Base-by-base conservation (phyloP, 1,284 basidiomycete species). In the Moesziomyces sp. region DNA sequence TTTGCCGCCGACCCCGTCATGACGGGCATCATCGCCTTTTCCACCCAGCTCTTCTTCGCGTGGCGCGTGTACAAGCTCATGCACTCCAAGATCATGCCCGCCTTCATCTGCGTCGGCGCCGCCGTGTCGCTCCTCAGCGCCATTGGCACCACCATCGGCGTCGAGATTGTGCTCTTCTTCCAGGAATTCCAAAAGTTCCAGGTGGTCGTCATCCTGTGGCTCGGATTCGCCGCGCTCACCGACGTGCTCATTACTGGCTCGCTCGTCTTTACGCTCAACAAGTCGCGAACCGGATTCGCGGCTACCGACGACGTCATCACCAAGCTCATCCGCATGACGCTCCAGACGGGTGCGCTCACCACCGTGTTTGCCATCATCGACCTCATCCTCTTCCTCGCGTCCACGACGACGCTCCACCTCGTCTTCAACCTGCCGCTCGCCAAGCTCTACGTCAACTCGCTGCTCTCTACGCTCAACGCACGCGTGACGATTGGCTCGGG, bases 361-460 rank as follows among this genome's bases (percentile, higher is more conserved):
- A 74, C 68, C 10, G 9, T 66, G 16, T 79, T 81, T 40, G 79
- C 79, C 59, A 61, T 58, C n/a, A 43, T 77, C 58, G 79, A 81
- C 56, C 55, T 81, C 13, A 58, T 81, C 35, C 71, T 80, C 16
- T 81, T 80, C 74, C 57, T 77, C 11, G 66, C 67, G 30, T 77
- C 71, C 16, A 77, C 74, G 35, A 69, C 71, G 18, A 80, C 74
- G 16, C 61, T 79, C 1, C 79, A 81, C 52, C 48, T 81, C 49
- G 62, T 81, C 49, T 81, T 81, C 72, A 80, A 80, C 65, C 52
- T 81, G 60, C 78, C 79, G 13, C 60, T 80, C 21, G 74, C 79
- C 54, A 81, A 81, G 76, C 77, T 81, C 21, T 81, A 81, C 52
- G 70, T 77, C 79, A 81, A 81, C 73, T 77, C 79, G 52, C 59